These are phyloP conservation scores for Cyberlindnera meyerae DNA, from an alignment of 805 yeast genomes.

Conservation along the genomic window DNA sequence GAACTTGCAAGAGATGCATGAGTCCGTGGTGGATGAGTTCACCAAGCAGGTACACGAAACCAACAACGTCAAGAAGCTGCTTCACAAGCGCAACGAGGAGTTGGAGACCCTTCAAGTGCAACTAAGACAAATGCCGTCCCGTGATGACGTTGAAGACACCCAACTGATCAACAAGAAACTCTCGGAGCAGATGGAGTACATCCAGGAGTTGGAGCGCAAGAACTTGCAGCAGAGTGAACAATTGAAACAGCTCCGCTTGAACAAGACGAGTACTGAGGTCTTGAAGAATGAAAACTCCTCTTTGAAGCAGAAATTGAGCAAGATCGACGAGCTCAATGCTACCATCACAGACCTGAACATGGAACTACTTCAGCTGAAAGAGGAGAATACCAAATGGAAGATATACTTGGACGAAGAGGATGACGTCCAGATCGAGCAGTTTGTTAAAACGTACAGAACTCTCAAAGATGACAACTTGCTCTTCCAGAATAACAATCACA, in stretches of 20 bases:
- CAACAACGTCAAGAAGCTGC: not conserved
- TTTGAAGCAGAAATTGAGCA: conserved; percentile 34
- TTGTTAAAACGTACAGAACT: conserved; percentile 36
- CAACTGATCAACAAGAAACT: conserved; percentile 25
- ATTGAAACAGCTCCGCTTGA: conserved; percentile 44
- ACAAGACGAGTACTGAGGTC: conserved; percentile 43
- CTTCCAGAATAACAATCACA: conserved; percentile 29
- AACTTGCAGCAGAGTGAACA: conserved; percentile 49
- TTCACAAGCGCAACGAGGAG: conserved; percentile 4
- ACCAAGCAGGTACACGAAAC: conserved; percentile 5
- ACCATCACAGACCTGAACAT: conserved; percentile 44
- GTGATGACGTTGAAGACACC: conserved; percentile 22
- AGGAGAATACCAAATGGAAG: conserved; percentile 45
- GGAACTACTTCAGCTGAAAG: conserved; percentile 43
- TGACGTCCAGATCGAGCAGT: conserved; percentile 29
- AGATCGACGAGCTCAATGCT: conserved; percentile 39
- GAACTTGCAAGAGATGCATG: conserved; percentile 5
- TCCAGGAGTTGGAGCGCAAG: conserved; percentile 45
- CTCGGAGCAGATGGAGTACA: conserved; percentile 39
- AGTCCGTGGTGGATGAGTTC: conserved; percentile 5
- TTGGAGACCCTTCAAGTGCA: conserved; percentile 2
- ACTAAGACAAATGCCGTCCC: conserved; percentile 30
- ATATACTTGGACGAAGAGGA: conserved; percentile 33
- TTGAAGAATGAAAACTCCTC: conserved; percentile 50
- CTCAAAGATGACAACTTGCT: conserved; percentile 37